A percentile compares a stretch with the other conserved stretches of the same genome.
Evolutionary conservation across 139 green algal species (phyloP).

Genomic region (Picochlorum sp.): DNA sequence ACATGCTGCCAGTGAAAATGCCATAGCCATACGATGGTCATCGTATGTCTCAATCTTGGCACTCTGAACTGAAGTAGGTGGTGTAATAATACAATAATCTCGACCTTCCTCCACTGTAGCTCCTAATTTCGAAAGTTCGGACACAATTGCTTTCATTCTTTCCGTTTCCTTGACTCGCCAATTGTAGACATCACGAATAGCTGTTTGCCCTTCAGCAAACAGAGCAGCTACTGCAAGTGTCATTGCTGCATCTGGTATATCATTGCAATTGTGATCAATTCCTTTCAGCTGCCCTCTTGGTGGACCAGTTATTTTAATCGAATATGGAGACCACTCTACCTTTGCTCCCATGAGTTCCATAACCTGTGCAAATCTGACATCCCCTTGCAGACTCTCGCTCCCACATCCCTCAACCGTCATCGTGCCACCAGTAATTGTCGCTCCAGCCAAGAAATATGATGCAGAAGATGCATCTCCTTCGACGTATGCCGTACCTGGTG

Average conservation of each 20-base stretch:
- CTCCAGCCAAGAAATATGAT: constrained; percentile 94
- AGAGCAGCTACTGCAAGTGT: constrained; percentile 91
- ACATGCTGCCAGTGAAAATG: constrained; percentile 72
- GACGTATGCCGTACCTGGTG: constrained; percentile 81
- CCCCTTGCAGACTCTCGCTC: constrained; percentile 81
- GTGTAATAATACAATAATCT: constrained; percentile 94
- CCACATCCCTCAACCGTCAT: constrained; percentile 91
- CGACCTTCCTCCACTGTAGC: constrained; percentile 74
- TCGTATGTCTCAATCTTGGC: constrained; percentile 86
- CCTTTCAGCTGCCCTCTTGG: constrained; percentile 52
- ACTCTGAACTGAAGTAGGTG: constrained; percentile 35
- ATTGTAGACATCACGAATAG: constrained; percentile 94
- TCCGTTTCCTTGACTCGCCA: constrained; percentile 99
- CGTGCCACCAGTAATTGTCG: constrained; percentile 81
- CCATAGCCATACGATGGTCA: constrained; percentile 95
- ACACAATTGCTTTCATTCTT: constrained; percentile 94
- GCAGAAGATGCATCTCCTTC: constrained; percentile 93
- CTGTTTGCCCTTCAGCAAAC: constrained; percentile 68
- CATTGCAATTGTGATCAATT: constrained; percentile 96
- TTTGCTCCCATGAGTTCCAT: constrained; percentile 94
- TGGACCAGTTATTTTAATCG: constrained; percentile 80
- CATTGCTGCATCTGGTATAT: constrained; percentile 99
- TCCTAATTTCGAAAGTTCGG: constrained; percentile 84
- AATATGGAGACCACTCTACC: constrained; percentile 83
- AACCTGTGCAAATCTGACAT: constrained; percentile 89